Conservation (phyloP, 768 basidiomycete genomes). For the Trametes punicea region DNA sequence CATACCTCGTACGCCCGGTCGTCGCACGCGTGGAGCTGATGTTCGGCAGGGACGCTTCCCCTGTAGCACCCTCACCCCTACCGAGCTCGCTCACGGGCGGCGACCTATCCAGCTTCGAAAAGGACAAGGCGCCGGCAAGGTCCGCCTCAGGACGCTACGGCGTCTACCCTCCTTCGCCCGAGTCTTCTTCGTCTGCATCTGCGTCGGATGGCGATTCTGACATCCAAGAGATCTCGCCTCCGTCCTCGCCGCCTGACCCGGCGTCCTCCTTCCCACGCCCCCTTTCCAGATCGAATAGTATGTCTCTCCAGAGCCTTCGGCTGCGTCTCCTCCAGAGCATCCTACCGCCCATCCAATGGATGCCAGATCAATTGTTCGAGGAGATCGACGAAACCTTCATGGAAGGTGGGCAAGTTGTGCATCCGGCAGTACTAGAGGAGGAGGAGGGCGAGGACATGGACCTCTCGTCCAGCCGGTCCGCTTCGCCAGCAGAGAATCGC, state of each 20-base stretch:
- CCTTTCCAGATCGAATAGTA: background rate
- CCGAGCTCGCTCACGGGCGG: slow-evolving; percentile 6
- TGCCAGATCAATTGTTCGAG: background rate
- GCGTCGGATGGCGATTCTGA: slow-evolving; percentile 37
- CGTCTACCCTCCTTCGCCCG: slow-evolving; percentile 38
- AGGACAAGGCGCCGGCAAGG: slow-evolving; percentile 27
- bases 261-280: background rate
- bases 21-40: slow-evolving; percentile 58
- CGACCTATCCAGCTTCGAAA: slow-evolving; percentile 12
- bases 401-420: background rate
- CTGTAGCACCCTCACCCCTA: slow-evolving; percentile 8
- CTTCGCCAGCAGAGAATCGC: background rate
- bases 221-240: slow-evolving; percentile 24
- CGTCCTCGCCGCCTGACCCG: slow-evolving; percentile 10
- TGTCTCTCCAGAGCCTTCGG: background rate
- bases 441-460: slow-evolving; percentile 19
- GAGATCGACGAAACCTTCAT: slow-evolving; percentile 1
- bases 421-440: background rate
- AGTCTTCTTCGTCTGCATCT: slow-evolving; percentile 42
- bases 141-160: slow-evolving; percentile 62
- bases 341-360: slow-evolving; percentile 21
- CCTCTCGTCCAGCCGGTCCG: slow-evolving; percentile 14
- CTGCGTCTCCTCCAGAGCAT: slow-evolving; percentile 22
- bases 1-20: slow-evolving; percentile 59
- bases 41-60: slow-evolving; percentile 26